Evolutionary conservation across 169 alveolate genomes (phyloP).

Genomic region (Cytauxzoon felis): DNA sequence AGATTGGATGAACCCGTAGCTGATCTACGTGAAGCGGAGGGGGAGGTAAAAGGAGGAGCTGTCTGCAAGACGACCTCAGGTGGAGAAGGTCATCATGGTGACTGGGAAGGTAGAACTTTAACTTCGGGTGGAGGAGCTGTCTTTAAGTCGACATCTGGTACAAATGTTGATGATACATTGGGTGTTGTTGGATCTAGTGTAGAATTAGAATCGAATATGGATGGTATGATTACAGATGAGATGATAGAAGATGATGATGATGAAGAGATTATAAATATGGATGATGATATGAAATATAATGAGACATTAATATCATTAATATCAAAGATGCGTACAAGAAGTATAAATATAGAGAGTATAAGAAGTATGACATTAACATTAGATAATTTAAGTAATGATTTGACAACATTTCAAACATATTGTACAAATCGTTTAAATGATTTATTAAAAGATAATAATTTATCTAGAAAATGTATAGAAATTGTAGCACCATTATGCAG

Average conservation of each 20-base stretch:
- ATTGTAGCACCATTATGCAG: constrained; percentile 18
- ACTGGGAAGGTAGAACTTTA: too few species aligned
- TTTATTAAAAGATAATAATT: constrained; percentile 13
- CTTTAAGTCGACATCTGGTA: too few species aligned
- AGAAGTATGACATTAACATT: constrained; percentile 12
- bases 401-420: constrained; percentile 37
- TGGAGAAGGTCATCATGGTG: too few species aligned
- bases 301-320: constrained; percentile 4
- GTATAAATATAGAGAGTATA: constrained; percentile 15
- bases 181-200: too few species aligned
- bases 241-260: constrained; percentile 6
- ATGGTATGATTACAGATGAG: not conserved
- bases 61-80: too few species aligned
- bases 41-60: too few species aligned
- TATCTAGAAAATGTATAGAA: constrained; percentile 35
- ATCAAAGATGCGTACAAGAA: not conserved
- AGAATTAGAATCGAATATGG: not conserved
- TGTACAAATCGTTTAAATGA: constrained; percentile 25
- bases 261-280: not conserved
- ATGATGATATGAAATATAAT: not conserved
- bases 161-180: too few species aligned
- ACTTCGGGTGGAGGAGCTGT: too few species aligned
- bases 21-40: too few species aligned
- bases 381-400: constrained; percentile 17
- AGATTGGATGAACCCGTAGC: too few species aligned